Evolutionary conservation across 208 protist species (phyloP).

Genomic region (Leishmania martiniquensis): DNA sequence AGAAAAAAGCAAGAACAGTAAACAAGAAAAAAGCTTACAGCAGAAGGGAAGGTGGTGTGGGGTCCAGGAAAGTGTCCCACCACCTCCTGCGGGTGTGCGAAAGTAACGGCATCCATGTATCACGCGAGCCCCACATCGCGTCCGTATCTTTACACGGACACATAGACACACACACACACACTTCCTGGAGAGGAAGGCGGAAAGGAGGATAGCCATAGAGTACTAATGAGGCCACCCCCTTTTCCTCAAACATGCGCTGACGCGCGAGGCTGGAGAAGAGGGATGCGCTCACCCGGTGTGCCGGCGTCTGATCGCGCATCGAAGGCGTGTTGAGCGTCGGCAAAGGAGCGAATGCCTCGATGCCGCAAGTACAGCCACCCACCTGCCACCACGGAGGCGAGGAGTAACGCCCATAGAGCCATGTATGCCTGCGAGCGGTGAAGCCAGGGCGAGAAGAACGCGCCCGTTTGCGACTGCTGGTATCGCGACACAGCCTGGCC

Average conservation of each 20-base stretch:
- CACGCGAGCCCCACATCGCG: neutral
- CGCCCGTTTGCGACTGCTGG: neutral
- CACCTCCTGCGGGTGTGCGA: neutral
- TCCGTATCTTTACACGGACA: too few species aligned
- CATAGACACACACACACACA: neutral
- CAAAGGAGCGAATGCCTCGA: neutral
- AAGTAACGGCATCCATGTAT: too few species aligned
- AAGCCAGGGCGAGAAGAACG: neutral
- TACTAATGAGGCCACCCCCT: neutral
- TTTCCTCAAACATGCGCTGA: neutral
- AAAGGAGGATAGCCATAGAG: neutral
- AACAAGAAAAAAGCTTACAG: neutral
- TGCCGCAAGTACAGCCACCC: slow-evolving; percentile 9
- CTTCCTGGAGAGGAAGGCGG: neutral
- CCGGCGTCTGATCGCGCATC: slow-evolving; percentile 11
- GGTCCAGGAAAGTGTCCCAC: neutral
- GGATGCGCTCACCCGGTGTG: slow-evolving; percentile 18
- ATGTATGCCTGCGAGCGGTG: slow-evolving; percentile 14
- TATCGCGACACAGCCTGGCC: slow-evolving; percentile 13
- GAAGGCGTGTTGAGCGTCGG: slow-evolving; percentile 17
- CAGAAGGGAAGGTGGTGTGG: neutral
- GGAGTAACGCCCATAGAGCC: slow-evolving; percentile 13
- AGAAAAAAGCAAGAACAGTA: neutral
- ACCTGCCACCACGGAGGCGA: slow-evolving; percentile 9
- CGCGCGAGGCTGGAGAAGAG: slow-evolving; percentile 3